Evolutionary conservation across 371 early-diverging fungal species (phyloP), one percentile per base, ranked within the genome.

Genomic region (Mycotypha africana): DNA sequence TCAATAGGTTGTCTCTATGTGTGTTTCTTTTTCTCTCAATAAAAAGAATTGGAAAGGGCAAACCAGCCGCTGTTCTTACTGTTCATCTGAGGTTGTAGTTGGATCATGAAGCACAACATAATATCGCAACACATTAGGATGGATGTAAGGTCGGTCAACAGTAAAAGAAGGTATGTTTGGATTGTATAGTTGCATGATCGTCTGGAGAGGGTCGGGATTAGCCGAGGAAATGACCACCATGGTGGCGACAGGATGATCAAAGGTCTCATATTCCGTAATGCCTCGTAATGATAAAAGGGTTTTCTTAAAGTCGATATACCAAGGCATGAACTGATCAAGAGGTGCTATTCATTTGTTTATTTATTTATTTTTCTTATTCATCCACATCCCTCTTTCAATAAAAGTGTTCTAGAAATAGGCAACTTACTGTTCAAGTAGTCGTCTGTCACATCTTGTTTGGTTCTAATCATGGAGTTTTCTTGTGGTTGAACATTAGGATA

Each of bases 181-280:
- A 38, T 78, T 76, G 44, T 75, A 79, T 15, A 90, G 68, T 30
- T 71, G 67, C 38, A 76, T 70, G 21, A 90, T 66, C 1, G 82
- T 72, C 7, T 70, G 77, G 15, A 93, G 69, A 1, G 93, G 93
- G 51, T 94, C 90, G 0, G 82, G 70, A 33, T 88, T 80, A 1
- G 79, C 53, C 1, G 92, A 84, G 0, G 94, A 88, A 11, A 86
- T 82, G 8, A 85, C 91, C 38, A 89, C 69, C 36, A 95, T 51
- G 35, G 74, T 78, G 7, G 91, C 92, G 1, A 95, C 86, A 2
- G 97, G 96, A 55, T 95, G 95, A 45, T 91, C 88, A 58, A 97
- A 95, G 4, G 93, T 83, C 53, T 95, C 94, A 51, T 95, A 92
- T 49, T 94, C 94, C 0, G 88, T 76, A 7, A 83, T 74, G 2